phyloP scores from a whole-genome alignment of 192 early-diverging fungal species.

The Coemansia guatemalensis region DNA sequence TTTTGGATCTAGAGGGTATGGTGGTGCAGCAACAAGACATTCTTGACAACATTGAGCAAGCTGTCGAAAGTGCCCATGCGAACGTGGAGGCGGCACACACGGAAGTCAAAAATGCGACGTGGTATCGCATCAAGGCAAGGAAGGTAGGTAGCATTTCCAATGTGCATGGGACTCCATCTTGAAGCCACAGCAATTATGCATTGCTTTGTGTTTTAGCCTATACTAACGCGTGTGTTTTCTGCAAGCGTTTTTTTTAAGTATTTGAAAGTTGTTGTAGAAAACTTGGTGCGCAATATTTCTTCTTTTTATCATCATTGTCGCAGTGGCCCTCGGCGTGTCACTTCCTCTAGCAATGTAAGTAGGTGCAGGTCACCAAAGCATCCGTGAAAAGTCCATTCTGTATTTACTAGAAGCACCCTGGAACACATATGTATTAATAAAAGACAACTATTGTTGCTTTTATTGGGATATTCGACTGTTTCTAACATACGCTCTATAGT shows the following conservation, averaged over 20 bases:
- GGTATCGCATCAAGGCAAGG: constrained; percentile 41
- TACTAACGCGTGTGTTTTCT: neutral
- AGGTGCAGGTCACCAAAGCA: neutral
- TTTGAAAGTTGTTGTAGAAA: constrained; percentile 31
- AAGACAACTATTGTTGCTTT: neutral
- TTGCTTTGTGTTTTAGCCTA: neutral
- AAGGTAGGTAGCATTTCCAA: constrained; percentile 18
- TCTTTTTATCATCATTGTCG: constrained; percentile 31
- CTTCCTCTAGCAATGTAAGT: constrained; percentile 52
- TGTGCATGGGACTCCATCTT: neutral
- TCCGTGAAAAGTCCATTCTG: neutral
- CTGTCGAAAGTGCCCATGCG: constrained; percentile 39
- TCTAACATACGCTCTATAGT: neutral
- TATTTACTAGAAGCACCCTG: neutral
- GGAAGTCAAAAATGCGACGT: constrained; percentile 32
- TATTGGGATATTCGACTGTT: neutral
- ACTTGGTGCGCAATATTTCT: constrained; percentile 44
- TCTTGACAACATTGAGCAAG: constrained; percentile 49
- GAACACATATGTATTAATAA: neutral
- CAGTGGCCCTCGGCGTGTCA: constrained; percentile 34
- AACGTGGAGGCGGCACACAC: constrained; percentile 21
- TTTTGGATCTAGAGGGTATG: constrained; percentile 38
- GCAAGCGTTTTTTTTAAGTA: neutral
- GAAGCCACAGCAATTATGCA: neutral
- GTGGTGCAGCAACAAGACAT: constrained; percentile 50